A percentile compares a stretch with the other conserved stretches of the same genome.
Evolutionary conservation across 2,329 filamentous ascomycete species (phyloP).

Genomic region (Cercospora sesami): DNA sequence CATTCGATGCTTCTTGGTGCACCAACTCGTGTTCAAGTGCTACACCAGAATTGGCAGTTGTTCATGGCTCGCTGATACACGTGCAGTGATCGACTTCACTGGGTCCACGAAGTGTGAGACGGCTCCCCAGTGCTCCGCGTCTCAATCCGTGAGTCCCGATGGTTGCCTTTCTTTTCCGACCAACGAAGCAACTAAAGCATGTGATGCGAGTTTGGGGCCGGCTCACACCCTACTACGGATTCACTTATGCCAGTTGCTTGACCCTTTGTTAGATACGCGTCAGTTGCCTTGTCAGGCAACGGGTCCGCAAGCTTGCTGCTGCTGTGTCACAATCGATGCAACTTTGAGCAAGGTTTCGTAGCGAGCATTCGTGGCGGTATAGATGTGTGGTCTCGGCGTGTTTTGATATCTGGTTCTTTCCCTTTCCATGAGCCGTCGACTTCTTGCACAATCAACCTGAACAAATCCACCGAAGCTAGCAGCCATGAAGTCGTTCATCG

Average conservation of each 20-base stretch:
- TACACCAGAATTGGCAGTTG: background rate
- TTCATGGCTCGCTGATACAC: background rate
- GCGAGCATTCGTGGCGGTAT: background rate
- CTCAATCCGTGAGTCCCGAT: background rate
- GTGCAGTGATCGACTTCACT: background rate
- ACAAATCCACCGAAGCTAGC: conserved; percentile 1
- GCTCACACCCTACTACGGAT: background rate
- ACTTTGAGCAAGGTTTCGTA: background rate
- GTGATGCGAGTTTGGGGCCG: background rate
- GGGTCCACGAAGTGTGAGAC: background rate
- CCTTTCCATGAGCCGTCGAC: background rate
- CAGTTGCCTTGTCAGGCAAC: background rate
- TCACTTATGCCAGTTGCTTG: background rate
- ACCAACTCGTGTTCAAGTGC: background rate
- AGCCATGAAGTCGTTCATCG: conserved; percentile 14
- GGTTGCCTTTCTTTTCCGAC: background rate
- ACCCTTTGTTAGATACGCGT: background rate
- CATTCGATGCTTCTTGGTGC: background rate
- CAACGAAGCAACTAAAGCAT: background rate
- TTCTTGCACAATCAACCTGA: background rate
- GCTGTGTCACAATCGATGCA: background rate
- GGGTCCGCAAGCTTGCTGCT: background rate
- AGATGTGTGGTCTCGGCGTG: background rate
- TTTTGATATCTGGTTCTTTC: background rate
- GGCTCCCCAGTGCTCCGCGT: background rate